Evolutionary conservation across 78 protist species (phyloP), one percentile per base, ranked within the genome.

Genomic region (Blattamonas nauphoetae): DNA sequence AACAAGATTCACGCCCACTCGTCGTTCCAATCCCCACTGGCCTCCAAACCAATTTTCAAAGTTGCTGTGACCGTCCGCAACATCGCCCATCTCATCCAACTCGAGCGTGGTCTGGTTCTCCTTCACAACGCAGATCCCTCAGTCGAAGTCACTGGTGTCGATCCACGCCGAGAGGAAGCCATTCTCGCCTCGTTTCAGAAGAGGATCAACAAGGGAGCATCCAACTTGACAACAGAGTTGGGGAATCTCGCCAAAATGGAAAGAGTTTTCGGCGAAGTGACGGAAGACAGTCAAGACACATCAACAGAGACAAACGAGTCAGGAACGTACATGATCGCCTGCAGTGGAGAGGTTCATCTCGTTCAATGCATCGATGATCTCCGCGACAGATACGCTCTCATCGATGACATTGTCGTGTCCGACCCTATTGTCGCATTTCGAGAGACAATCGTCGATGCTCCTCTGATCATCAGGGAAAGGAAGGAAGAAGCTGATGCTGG

Each of bases 101-200:
- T 79, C 41, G 83, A 79, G 32, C 42, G 6, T 4, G 83, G 83
- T n/a, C 83, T 79, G 45, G 89, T 82, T 33, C 33, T 93, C 85
- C 92, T 97, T n/a, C 92, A 95, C 91, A 90, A 93, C 21, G 91
- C 97, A 1, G 99, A 97, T 78, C 97, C 98, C 32, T 4, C 80
- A 41, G 95, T 95, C 1, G 93, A 95, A 78, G 91, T 92, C 34
- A 77, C 85, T 2, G 77, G n/a, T n/a, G n/a, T 90, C 1, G 91
- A 84, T 6, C 94, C 91, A 45, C 91, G 94, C n/a, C 98, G 99
- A 43, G 98, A 96, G 87, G 94, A 91, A 86, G 93, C 96, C 32
- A 11, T 97, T 21, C 89, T 86, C 3, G 81, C 97, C 1, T 90
- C 95, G 2, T 98, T 98, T 33, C 98, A 97, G 82, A 64, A 96